phyloP scores from a whole-genome alignment of 106 monocot species.

The Dactylorhiza incarnata region DNA sequence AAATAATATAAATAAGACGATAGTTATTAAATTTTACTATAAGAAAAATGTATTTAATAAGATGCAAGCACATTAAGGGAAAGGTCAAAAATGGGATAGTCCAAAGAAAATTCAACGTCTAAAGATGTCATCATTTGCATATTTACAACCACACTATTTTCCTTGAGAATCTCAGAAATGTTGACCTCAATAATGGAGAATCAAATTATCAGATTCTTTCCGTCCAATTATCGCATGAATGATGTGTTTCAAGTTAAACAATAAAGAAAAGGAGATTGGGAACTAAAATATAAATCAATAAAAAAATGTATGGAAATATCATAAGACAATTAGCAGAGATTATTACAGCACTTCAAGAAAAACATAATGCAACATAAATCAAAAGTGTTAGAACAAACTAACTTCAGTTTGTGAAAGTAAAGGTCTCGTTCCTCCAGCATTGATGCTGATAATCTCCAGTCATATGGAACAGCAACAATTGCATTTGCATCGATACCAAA shows the following conservation, averaged over 20 bases:
- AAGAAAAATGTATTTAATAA: neutral
- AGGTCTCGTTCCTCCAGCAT: slow-evolving; percentile 94
- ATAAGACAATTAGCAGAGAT: slow-evolving; percentile 3
- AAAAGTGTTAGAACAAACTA: slow-evolving; percentile 18
- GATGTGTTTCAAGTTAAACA: neutral
- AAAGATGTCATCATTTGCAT: neutral
- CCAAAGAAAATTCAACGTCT: neutral
- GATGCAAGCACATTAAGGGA: neutral
- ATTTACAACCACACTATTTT: neutral
- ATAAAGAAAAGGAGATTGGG: neutral
- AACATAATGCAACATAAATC: neutral
- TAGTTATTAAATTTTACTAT: slow-evolving; percentile 1
- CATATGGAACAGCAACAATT: slow-evolving; percentile 91
- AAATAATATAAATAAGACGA: neutral
- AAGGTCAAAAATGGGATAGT: neutral
- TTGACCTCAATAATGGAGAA: neutral
- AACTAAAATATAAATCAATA: neutral
- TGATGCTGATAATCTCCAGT: slow-evolving; percentile 87
- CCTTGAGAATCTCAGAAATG: neutral
- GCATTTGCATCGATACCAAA: slow-evolving; percentile 99
- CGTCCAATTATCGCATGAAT: neutral
- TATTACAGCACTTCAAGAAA: neutral
- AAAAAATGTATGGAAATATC: neutral
- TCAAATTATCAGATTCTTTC: neutral
- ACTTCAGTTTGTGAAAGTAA: slow-evolving; percentile 98